Evolutionary conservation across 495 filamentous ascomycete species (phyloP), one percentile per base, ranked within the genome.

Genomic region (Annulohypoxylon maeteangense): DNA sequence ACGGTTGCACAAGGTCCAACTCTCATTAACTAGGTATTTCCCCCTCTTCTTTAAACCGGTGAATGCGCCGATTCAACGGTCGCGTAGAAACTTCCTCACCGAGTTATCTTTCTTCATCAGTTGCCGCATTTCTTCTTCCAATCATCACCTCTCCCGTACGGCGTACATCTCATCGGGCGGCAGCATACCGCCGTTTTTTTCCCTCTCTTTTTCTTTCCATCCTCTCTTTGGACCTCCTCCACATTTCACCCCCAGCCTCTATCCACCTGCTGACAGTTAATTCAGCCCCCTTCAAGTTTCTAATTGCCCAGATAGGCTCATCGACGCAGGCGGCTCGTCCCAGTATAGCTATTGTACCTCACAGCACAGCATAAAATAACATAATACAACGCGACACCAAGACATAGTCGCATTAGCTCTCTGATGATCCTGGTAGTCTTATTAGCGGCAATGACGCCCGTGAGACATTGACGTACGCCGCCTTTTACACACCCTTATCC

Each of bases 31-130:
- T 18, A 44, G 40, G 40, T 72, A 72, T 70, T 75, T 64, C 75
- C 71, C 74, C 74, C 75, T 78, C 75, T 78, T 78, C 75, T 78
- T 78, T 78, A 78, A 78, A 78, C 75, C 75, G 75, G 75, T 78
- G 74, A 78, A 64, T 62, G 67, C 69, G 63, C 71, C 74, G 73
- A 68, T 51, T 78, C 68, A 71, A 76, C 75, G 70, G 71, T 65
- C 71, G 70, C 65, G 47, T 59, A 64, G 34, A 61, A 71, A 55
- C 74, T 78, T 78, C 73, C 66, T 78, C 75, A 78, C 75, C 75
- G 75, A 78, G 75, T 78, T 63, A 65, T 72, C 68, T 73, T 75
- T 56, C 65, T 67, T 54, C 34, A 70, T 42, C 70, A 68, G 31
- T 70, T 70, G 45, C 75, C 75, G 70, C 67, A 55, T 62, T 38